phyloP scores from a whole-genome alignment of 2,329 filamentous ascomycete species.

The Penicillium paneum region DNA sequence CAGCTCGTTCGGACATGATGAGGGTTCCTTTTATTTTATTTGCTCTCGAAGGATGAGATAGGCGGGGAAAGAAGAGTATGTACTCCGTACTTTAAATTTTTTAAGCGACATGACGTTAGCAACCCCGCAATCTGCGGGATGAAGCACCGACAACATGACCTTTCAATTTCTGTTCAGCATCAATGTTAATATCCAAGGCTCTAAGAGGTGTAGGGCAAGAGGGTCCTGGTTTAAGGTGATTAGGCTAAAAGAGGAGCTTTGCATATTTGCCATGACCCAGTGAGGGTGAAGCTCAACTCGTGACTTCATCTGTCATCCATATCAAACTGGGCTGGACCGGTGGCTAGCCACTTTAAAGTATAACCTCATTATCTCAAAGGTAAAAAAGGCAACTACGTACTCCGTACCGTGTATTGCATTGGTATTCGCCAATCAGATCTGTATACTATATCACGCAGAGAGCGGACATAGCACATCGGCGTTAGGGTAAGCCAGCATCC shows the following conservation, averaged over 20 bases:
- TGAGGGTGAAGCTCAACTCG: neutral
- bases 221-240: neutral
- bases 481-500: conserved; percentile 12
- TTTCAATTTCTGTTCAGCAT: conserved; percentile 6
- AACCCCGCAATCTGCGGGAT: conserved; percentile 24
- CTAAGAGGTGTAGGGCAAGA: neutral
- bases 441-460: neutral
- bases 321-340: neutral
- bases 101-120: conserved; percentile 17
- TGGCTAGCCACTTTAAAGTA: neutral
- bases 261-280: neutral
- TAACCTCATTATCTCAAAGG: neutral
- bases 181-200: neutral
- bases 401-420: neutral
- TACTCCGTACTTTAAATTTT: neutral
- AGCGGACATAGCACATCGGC: conserved; percentile 6
- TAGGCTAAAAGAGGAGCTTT: neutral
- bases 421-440: neutral
- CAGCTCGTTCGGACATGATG: conserved; percentile 30
- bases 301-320: neutral
- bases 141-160: conserved; percentile 9
- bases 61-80: neutral
- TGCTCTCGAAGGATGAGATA: neutral
- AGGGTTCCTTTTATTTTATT: neutral
- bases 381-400: neutral